Evolutionary conservation across 2,329 filamentous ascomycete species (phyloP).

Genomic region (Microsporum audouinii): DNA sequence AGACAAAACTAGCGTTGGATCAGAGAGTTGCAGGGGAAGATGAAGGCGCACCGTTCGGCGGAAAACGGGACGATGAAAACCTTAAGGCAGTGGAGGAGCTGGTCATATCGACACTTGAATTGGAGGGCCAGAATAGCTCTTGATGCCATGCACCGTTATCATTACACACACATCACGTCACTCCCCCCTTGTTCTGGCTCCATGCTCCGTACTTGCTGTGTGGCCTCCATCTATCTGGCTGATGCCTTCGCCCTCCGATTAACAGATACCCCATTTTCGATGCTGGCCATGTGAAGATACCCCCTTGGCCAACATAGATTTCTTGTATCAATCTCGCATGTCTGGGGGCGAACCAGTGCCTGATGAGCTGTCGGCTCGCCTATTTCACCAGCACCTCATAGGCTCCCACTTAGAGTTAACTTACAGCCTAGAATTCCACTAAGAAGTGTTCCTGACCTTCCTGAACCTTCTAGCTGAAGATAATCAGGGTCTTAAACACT

Average conservation of each 20-base stretch:
- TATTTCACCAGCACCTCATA: not conserved
- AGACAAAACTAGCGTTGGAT: slow-evolving; percentile 87
- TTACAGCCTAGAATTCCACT: not conserved
- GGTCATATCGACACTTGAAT: slow-evolving; percentile 29
- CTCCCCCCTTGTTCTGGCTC: too few relatives aligned
- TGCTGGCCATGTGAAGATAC: too few relatives aligned
- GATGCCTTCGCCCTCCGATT: too few relatives aligned
- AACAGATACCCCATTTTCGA: too few relatives aligned
- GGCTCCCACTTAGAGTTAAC: not conserved
- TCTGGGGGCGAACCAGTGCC: not conserved
- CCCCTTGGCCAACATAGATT: not conserved
- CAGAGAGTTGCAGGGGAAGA: slow-evolving; percentile 54
- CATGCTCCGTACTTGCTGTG: too few relatives aligned
- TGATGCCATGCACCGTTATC: not conserved
- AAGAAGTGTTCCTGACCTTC: not conserved
- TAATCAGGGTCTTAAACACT: not conserved
- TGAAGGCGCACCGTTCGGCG: slow-evolving; percentile 41
- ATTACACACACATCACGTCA: too few relatives aligned
- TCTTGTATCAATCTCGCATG: not conserved
- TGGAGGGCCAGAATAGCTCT: not conserved
- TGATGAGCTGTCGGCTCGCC: not conserved
- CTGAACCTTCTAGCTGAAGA: slow-evolving; percentile 1
- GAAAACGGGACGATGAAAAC: slow-evolving; percentile 30
- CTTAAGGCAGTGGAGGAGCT: slow-evolving; percentile 41
- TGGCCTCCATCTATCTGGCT: too few relatives aligned